Evolutionary conservation across 306 rosid genomes (phyloP), one percentile per base, ranked within the genome.

Genomic region (Lathyrus sativus): DNA sequence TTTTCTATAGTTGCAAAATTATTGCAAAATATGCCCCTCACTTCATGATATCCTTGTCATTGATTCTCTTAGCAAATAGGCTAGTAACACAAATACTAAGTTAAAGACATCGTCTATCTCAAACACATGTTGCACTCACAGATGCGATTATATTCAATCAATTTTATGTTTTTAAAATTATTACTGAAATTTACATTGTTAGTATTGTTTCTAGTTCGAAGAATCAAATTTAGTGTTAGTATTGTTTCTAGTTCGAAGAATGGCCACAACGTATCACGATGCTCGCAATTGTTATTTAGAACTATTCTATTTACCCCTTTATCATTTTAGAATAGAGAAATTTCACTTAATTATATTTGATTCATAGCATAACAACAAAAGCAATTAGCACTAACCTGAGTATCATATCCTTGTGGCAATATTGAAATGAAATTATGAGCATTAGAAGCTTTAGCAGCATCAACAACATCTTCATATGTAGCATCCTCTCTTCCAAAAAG

Each of bases 401-500:
- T 93, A 50, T 93, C 82, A 62, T 90, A 93, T 26, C 82, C 89
- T 11, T 74, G 79, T 4, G 98, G 98, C 35, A 93, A 79, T 55
- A 72, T 80, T 42, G 81, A 85, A 8, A 93, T 86, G 79, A 93
- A 93, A 78, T 68, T 48, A 76, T 93, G 96, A 76, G 96, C 97
- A 77, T 90, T 93, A 8, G 98, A 85, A 67, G 84, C 95, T 74
- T 84, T 88, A 12, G 89, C 86, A 81, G 96, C 91, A 24, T 82
- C 86, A 13, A 86, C 33, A 5, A 93, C 55, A 37, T 90, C 89
- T 2, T 88, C 88, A 3, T 70, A 64, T 0, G 83, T 76, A 2
- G 91, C 98, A 67, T 86, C 90, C 49, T 90, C 98, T 45, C 82
- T 90, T 2, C 98, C 98, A 78, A 93, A 93, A 1, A 93, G 79